These are phyloP conservation scores for Priceomyces haplophilus DNA, from an alignment of 805 yeast species.

Conservation along the genomic window DNA sequence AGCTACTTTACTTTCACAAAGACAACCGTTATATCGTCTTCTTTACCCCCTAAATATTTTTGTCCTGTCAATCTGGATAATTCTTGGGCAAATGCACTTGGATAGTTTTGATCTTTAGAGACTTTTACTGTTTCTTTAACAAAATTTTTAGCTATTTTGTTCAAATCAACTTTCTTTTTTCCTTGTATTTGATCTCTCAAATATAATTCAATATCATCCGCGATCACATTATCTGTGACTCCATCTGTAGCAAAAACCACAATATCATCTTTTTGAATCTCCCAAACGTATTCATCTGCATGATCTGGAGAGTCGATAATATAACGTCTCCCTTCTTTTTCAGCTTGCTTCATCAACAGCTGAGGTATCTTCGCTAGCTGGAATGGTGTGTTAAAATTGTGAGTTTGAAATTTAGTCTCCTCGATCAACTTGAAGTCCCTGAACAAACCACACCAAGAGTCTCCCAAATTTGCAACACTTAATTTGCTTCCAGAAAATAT, in stretches of 20 bases:
- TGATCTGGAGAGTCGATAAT: constrained; percentile 67
- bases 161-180: constrained; percentile 33
- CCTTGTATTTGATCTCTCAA: constrained; percentile 52
- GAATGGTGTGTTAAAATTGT: constrained; percentile 87
- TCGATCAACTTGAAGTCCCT: constrained; percentile 58
- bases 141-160: constrained; percentile 49
- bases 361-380: constrained; percentile 84
- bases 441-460: constrained; percentile 90
- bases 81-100: constrained; percentile 85
- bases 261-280: constrained; percentile 68
- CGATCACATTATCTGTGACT: constrained; percentile 77
- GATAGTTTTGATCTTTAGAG: constrained; percentile 69
- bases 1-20: constrained; percentile 55
- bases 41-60: constrained; percentile 84
- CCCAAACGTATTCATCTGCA: constrained; percentile 65
- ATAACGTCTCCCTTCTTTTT: constrained; percentile 54
- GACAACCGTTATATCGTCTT: constrained; percentile 88
- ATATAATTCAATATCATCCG: constrained; percentile 67
- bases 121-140: constrained; percentile 65
- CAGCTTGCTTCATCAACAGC: constrained; percentile 51
- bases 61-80: constrained; percentile 63
- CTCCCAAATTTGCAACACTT: constrained; percentile 81
- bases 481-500: constrained; percentile 58
- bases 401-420: constrained; percentile 76
- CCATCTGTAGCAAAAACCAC: constrained; percentile 92